Evolutionary conservation across 371 early-diverging fungal species (phyloP), one percentile per base, ranked within the genome.

Genomic region (Gilbertella persicaria): DNA sequence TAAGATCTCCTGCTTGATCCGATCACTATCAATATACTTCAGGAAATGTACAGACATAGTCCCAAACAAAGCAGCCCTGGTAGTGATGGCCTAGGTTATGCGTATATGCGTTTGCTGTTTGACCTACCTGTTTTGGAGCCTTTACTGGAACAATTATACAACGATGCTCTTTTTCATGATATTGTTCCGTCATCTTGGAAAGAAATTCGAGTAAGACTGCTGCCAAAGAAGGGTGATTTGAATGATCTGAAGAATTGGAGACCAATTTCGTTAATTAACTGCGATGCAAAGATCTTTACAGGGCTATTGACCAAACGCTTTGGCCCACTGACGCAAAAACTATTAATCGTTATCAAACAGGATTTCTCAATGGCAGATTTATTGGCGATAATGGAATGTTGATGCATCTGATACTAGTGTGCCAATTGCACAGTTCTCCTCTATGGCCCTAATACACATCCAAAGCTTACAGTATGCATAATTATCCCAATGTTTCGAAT

Each of bases 161-260:
- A 48, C 12, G 36, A 48, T 19, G 48, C 48, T 33, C 40, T 49
- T 1, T 3, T 12, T 8, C 6, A 23, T 3, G 39, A 50, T 3
- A 23, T 38, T 3, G 19, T 26, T 16, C 50, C 50, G 2, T 9
- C 38, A 4, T 45, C 45, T 26, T 45, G 54, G 45, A 33, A 44
- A 19, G 38, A 49, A 25, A 50, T 54, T 1, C 37, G 57, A 2
- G 53, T 62, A 24, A 50, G 50, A 12, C 30, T 50, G 1, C n/a
- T 50, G 20, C 44, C 57, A 13, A 56, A 49, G 19, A 50, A 43
- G 25, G 65, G 65, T 0, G 60, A 60, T 9, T 8, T 57, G 5
- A 26, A 30, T 2, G 6, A 24, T 2, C 39, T 69, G 8, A 28
- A 39, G 1, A 69, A 65, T 51, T 69, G 66, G 61, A 21, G 66